Base-by-base conservation (phyloP, 805 yeast genomes). In the Kluyveromyces lactis region DNA sequence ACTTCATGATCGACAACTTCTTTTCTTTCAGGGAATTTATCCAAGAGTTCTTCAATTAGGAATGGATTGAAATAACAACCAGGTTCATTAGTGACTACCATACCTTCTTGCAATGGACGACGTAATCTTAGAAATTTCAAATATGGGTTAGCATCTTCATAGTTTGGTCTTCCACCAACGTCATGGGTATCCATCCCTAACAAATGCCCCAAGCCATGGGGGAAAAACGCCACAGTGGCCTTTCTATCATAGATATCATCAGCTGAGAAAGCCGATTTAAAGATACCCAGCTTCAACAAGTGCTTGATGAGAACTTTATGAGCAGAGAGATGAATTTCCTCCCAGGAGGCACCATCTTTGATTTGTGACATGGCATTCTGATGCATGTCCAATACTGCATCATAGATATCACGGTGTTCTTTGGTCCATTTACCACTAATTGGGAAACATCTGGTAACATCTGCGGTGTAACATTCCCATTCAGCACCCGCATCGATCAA, bases 401-500 rank as follows among this genome's bases (percentile, higher is more conserved):
- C 76, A 57, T 92, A 90, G 34, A 90, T 79, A 41, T 74, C 85
- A 48, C 84, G 71, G 52, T 90, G 94, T 55, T 92, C 97, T 46
- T 73, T 75, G 7, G 89, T 75, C 87, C 95, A 90, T 40, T 80
- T 78, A 5, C 98, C 98, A 45, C 69, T 73, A 40, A 86, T 77
- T 21, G 98, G 98, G 75, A 87, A 90, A 56, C 94, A 84, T 57
- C 98, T 75, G 12, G 98, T 92, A 31, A 92, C 96, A 58, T 90
- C 98, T 32, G 86, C 71, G 2, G 96, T 89, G 61, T 90, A 90
- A 58, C 86, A 79, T 47, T 76, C 75, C 96, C 97, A 90, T 63
- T 90, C 97, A 2, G 96, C 95, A 41, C 98, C 98, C 7, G 97
- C 97, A 65, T 90, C 98, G 39, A 90, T 80, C 45, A 90, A 71